Evolutionary conservation across 73 alveolate genomes (phyloP), one percentile per base, ranked within the genome.

Genomic region (Chromera velia): DNA sequence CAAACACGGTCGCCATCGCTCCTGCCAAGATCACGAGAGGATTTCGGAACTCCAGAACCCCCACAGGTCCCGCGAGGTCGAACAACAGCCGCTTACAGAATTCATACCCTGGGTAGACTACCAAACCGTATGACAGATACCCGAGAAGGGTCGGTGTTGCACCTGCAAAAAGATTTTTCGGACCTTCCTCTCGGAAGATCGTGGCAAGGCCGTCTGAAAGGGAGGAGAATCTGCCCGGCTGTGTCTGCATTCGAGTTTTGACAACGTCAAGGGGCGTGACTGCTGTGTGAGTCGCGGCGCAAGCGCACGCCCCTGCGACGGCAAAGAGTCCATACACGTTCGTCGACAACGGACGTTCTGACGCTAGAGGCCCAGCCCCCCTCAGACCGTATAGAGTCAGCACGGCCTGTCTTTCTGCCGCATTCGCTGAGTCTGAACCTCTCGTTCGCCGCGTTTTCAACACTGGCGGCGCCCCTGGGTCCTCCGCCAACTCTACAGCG

Each of bases 221-320:
- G 13, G 55, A 40, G 55, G 4, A 4, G 13, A 40, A 72, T 18
- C 79, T 13, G 31, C 31, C 45, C 18, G 79, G 79, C 32, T 9
- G 47, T 34, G 85, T 72, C 49, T 79, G 85, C 10, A 67, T 63
- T 47, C 80, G 46, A 0, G 85, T 79, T 80, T 79, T 79, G 72
- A 79, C 85, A 45, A 79, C 85, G 28, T 79, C 85, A 78, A 79
- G 70, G 18, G 85, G 85, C 70, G 70, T 79, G 64, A 79, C 85
- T 1, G 68, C 68, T 40, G 55, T 13, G 55, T 40, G 55, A 4
- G 55, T 40, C 55, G 55, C 55, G 22, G 55, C 4, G 13, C 55
- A 40, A 4, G 55, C 55, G 13, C 4, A 40, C 55, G 55, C 55
- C 4, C 55, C 55, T 7, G 55, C 55, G 13, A 13, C 13, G 55